A percentile compares a stretch with the other conserved stretches of the same genome.
Conservation (phyloP, 257 asterid species). For the Prunella vulgaris region DNA sequence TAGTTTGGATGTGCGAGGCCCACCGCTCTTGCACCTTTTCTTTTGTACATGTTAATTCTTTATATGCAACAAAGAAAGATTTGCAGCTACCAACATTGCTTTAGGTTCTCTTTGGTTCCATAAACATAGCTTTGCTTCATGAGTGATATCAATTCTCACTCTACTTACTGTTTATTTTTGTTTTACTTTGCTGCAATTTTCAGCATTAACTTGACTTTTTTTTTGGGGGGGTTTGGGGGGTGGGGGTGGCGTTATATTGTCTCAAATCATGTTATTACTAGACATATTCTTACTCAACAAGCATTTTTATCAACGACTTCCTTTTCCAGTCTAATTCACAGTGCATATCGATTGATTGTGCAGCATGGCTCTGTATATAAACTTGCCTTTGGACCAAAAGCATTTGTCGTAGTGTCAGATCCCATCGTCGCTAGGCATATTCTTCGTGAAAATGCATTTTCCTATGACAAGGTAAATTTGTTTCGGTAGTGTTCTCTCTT, state of each 20-base stretch:
- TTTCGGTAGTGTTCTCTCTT: neutral
- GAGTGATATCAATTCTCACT: conserved; percentile 1
- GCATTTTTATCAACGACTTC: neutral
- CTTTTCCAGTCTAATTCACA: conserved; percentile 9
- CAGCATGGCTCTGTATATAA: conserved; percentile 94
- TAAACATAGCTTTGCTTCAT: neutral
- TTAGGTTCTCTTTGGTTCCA: neutral
- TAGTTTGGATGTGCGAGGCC: too few relatives aligned
- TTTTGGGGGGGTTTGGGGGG: too few relatives aligned
- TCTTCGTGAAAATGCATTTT: conserved; percentile 93
- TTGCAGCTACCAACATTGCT: too few relatives aligned
- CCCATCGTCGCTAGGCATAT: conserved; percentile 87
- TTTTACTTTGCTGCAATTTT: conserved; percentile 52
- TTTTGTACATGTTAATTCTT: too few relatives aligned
- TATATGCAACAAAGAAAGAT: too few relatives aligned
- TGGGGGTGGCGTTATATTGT: too few relatives aligned
- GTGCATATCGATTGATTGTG: conserved; percentile 25
- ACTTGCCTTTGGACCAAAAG: conserved; percentile 99
- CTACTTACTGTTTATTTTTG: conserved; percentile 9
- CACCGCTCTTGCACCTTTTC: too few relatives aligned
- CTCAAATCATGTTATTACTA: too few relatives aligned
- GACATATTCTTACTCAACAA: too few relatives aligned
- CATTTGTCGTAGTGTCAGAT: conserved; percentile 91
- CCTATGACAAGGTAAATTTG: conserved; percentile 80
- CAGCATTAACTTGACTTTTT: too few relatives aligned